These are phyloP conservation scores for Lentinula raphanica DNA, from an alignment of 768 basidiomycete species.

Conservation along the genomic window DNA sequence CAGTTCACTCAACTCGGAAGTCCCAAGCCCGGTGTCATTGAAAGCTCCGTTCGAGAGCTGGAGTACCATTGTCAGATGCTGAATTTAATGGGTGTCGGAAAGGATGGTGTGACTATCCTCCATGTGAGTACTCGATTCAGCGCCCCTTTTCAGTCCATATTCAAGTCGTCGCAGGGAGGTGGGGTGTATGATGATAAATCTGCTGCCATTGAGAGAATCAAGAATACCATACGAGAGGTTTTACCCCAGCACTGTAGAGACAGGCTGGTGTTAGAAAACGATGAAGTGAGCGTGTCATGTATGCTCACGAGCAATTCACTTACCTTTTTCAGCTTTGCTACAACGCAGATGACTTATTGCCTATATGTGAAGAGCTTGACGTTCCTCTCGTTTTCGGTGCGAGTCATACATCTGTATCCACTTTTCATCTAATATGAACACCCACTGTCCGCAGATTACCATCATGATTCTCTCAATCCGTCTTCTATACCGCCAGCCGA, in stretches of 20 bases:
- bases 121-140: slow-evolving; percentile 42
- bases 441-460: slow-evolving; percentile 51
- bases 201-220: slow-evolving; percentile 66
- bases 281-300: slow-evolving; percentile 57
- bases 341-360: slow-evolving; percentile 83
- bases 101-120: slow-evolving; percentile 86
- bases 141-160: no score
- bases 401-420: slow-evolving; percentile 24
- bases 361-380: slow-evolving; percentile 76
- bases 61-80: slow-evolving; percentile 86
- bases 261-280: slow-evolving; percentile 88
- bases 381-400: slow-evolving; percentile 65
- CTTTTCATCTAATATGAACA: slow-evolving; percentile 17
- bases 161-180: slow-evolving; percentile 47
- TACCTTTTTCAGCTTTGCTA: slow-evolving; percentile 58
- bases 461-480: slow-evolving; percentile 72
- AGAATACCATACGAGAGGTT: slow-evolving; percentile 54
- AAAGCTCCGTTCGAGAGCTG: slow-evolving; percentile 74
- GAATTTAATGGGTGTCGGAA: slow-evolving; percentile 73
- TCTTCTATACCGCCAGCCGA: slow-evolving; percentile 53
- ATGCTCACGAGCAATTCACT: neutral
- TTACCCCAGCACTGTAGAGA: slow-evolving; percentile 61
- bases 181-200: slow-evolving; percentile 81
- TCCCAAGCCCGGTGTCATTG: slow-evolving; percentile 68
- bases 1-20: slow-evolving; percentile 83